Base-by-base conservation (phyloP, 768 basidiomycete genomes). In the Auriscalpium vulgare region DNA sequence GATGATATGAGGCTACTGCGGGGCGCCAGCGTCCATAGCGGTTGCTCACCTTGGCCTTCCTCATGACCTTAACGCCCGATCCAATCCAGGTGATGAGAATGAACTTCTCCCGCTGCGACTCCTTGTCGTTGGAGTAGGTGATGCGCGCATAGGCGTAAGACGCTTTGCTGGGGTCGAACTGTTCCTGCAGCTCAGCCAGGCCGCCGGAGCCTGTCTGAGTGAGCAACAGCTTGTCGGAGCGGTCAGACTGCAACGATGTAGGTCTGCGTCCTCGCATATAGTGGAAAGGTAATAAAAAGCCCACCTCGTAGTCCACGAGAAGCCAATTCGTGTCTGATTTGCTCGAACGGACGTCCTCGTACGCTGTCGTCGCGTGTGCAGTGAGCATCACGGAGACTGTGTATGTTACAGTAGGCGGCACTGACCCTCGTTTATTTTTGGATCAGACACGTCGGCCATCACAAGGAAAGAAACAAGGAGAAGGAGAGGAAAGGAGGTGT, bases 311-410 rank as follows among this genome's bases (percentile, higher is more conserved):
- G 68, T 95, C 90, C 56, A 97, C 72, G 55, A 97, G 75, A 47
- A 95, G 67, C 93, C 93, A 97, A 69, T 89, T 97, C 36, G 84
- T 88, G 35, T 90, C 88, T 40, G 84, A 78, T 67, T 93, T 93
- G 78, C 91, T 85, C 59, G 76, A 78, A 62, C 94, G 85, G 54
- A 97, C 87, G 62, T 93, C 88, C 69, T 81, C 76, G 78, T 97
- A 95, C 36, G 92, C 95, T 91, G 68, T 40, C 35, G 56, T 57
- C 47, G 36, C 7, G 43, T 59, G 29, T 54, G 55, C 48, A 40
- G 4, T 29, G 29, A 29, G 47, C 21, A 16, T 7, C 10, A 19
- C 29, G 14, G n/a, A 23, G 17, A 21, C 2, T 23, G 29, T 6
- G 8, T 11, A 35, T 13, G 11, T 4, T 29, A 4, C 29, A 29